Base-by-base conservation (phyloP, 2,329 filamentous ascomycete genomes). In the Penicillium sp. region DNA sequence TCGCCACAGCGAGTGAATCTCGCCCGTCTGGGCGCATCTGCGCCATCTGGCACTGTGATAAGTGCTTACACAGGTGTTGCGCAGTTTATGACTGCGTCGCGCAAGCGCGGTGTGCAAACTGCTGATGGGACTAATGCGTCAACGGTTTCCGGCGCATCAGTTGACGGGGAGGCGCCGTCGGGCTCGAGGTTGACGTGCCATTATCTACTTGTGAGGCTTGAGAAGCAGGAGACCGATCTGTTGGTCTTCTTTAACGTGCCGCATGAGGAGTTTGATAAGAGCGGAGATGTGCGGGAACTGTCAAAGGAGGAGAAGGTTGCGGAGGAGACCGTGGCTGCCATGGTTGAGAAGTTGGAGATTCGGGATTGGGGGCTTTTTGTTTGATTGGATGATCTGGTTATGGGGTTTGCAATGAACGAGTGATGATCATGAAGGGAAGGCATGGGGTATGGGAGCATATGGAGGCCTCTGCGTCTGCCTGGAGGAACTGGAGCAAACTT, bases 231-330 rank as follows among this genome's bases (percentile, higher is more conserved):
- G 51, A 92, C 92, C 1, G 92, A 97, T 71, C 75, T 97, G 35
- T 76, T 96, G 42, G 84, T 96, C 56, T 89, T 89, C 36, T 83
- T 96, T 66, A 96, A 96, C 72, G 88, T 95, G 43, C 92, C 92
- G 25, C 87, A 94, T 69, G 85, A 87, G 8, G 85, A 90, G 28
- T 83, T 92, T 50, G 85, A 85, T 14, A 85, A 81, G 67, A 80
- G 81, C 64, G 88, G 86, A 4, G 80, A 83, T 69, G 74, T 89
- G 57, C 85, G 89, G 63, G 86, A 85, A 46, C 80, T 86, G 62
- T 81, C 81, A 5, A 81, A 87, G 33, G 87, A 89, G 67, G 84
- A 87, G 66, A 83, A 74, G 63, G 39, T 68, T 43, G 74, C 68
- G 9, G 59, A 62, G 43, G 67, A 64, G 35, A 50, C 68, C 22